Evolutionary conservation across 148 eudicot species (phyloP).

Genomic region (Fallopia convolvulus): DNA sequence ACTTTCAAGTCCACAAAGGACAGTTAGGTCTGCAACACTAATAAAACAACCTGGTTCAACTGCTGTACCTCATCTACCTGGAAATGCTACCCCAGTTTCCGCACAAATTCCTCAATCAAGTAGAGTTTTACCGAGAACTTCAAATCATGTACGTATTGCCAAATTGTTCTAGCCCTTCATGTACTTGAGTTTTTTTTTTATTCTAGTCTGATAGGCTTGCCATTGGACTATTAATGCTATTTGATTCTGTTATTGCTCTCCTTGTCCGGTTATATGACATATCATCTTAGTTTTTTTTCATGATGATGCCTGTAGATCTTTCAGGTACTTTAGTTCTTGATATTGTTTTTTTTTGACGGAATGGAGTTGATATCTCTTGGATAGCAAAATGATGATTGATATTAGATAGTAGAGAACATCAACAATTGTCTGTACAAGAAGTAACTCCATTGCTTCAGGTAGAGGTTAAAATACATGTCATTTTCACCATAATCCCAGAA

Average conservation of each 20-base stretch:
- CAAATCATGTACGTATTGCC: conserved; percentile 40
- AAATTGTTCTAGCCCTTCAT: background rate
- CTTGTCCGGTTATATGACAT: background rate
- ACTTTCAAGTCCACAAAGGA: conserved; percentile 38
- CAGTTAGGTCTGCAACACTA: conserved; percentile 34
- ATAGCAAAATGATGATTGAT: background rate
- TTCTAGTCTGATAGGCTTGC: conserved; percentile 5
- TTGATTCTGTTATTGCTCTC: background rate
- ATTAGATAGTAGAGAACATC: background rate
- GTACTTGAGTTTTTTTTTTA: background rate
- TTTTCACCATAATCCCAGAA: background rate
- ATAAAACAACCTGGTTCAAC: conserved; percentile 35
- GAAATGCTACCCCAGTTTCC: conserved; percentile 27
- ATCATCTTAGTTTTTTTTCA: background rate
- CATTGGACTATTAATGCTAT: background rate
- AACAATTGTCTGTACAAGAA: background rate
- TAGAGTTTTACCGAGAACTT: conserved; percentile 21
- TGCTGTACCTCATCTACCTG: conserved; percentile 33
- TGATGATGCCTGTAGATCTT: background rate
- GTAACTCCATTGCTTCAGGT: background rate
- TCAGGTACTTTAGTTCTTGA: background rate
- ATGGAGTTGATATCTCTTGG: background rate
- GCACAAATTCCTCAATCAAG: conserved; percentile 13
- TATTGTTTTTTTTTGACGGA: background rate
- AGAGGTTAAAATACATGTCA: background rate